These are phyloP conservation scores for Stephanodiscus minutulus DNA, from an alignment of 108 stramenopile species.

Conservation along the genomic window DNA sequence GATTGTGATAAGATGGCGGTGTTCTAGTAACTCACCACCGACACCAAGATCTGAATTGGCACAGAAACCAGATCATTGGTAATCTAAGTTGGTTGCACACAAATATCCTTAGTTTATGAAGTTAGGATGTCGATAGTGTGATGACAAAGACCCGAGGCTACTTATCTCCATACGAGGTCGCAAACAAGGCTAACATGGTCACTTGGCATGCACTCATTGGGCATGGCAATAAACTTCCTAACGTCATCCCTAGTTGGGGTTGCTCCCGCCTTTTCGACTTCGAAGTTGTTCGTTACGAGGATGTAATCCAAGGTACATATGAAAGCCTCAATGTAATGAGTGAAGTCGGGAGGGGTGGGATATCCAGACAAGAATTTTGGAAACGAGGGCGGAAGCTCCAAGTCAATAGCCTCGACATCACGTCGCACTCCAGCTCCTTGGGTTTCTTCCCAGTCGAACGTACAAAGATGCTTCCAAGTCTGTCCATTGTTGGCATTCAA, in stretches of 20 bases:
- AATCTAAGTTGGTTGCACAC: no score
- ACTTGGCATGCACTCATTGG: constrained; percentile 58
- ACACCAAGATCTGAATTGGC: no score
- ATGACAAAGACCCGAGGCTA: no score
- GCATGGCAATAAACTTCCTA: constrained; percentile 57
- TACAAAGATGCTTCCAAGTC: constrained; percentile 60
- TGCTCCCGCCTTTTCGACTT: constrained; percentile 33
- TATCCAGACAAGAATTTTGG: constrained; percentile 47
- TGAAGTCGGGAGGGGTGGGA: constrained; percentile 53
- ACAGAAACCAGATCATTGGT: no score
- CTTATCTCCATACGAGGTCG: constrained; percentile 29
- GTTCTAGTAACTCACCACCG: no score
- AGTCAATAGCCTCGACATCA: constrained; percentile 27
- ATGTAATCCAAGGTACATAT: constrained; percentile 67
- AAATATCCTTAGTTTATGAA: no score
- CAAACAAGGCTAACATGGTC: constrained; percentile 69
- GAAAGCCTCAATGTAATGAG: constrained; percentile 61
- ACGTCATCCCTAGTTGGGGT: constrained; percentile 55
- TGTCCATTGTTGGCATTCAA: constrained; percentile 44
- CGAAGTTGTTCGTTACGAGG: constrained; percentile 36
- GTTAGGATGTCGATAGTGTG: no score
- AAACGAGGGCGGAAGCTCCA: constrained; percentile 35
- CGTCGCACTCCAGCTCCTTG: constrained; percentile 15
- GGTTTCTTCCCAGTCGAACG: constrained; percentile 55
- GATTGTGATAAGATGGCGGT: no score